These are phyloP conservation scores for Nemania bipapillata DNA, from an alignment of 2,329 filamentous ascomycete species.

Conservation along the genomic window DNA sequence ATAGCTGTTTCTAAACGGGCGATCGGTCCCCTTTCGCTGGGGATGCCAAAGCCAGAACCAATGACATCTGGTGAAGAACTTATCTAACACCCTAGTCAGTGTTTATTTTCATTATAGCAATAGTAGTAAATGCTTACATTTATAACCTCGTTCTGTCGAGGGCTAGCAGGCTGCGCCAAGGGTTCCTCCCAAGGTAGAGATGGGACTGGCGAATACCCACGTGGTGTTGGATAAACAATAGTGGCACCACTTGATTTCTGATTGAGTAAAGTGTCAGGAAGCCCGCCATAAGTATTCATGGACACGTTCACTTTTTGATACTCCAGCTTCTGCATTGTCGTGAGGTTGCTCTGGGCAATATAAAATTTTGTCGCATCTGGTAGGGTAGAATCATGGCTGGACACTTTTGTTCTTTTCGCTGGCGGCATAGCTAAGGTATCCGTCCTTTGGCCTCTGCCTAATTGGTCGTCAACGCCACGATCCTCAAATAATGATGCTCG, in stretches of 20 bases:
- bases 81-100: conserved; percentile 42
- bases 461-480: conserved; percentile 19
- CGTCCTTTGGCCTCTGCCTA: conserved; percentile 8
- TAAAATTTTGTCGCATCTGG: conserved; percentile 46
- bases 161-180: conserved; percentile 32
- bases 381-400: conserved; percentile 39
- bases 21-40: conserved; percentile 8
- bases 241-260: conserved; percentile 51
- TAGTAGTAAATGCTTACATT: conserved; percentile 39
- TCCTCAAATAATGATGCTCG: conserved; percentile 19
- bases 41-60: conserved; percentile 30
- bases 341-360: conserved; percentile 49
- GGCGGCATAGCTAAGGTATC: conserved; percentile 29
- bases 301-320: conserved; percentile 47
- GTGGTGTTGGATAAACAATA: conserved; percentile 50
- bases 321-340: conserved; percentile 51
- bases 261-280: conserved; percentile 40
- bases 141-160: conserved; percentile 33
- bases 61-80: conserved; percentile 49
- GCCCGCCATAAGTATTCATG: conserved; percentile 35
- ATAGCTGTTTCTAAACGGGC: conserved; percentile 22
- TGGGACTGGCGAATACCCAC: conserved; percentile 48
- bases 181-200: conserved; percentile 47
- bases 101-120: neutral
- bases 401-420: conserved; percentile 39